Base-by-base conservation (phyloP, 106 monocot genomes). In the Triglochin maritima region DNA sequence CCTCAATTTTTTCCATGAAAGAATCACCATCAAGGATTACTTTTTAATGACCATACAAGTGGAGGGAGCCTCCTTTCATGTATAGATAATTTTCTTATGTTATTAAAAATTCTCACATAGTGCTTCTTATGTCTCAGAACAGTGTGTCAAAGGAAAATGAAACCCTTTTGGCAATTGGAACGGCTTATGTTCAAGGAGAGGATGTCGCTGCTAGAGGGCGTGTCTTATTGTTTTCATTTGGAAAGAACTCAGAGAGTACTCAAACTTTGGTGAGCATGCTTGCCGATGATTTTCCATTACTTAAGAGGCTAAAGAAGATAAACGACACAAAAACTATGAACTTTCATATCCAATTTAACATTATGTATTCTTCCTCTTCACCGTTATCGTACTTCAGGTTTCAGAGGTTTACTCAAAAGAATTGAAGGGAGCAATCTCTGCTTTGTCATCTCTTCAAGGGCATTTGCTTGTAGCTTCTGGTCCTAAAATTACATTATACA, bases 391-490 rank as follows among this genome's bases (percentile, higher is more conserved):
- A n/a, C n/a, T 45, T 9, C 66, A 98, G 96, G 80, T 91, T 57
- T 70, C 78, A 47, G 96, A 88, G 68, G 87, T 98, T 72, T 98
- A 88, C 72, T 91, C 96, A 12, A 98, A 90, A 68, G 96, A 98
- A 67, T 69, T 91, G 46, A 98, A 91, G 67, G 96, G 96, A 15
- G 91, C 96, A 48, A 91, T 98, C 16, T 91, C 96, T 57, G 86
- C 91, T 71, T 58, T 98, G 79, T 91, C 96, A 47, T 81, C 96
- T 77, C 87, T 98, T 78, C 96, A 98, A 76, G 96, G 96, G 65
- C 91, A 91, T 76, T 81, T 98, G 57, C 69, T 98, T 11, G 78
- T 98, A 63, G 96, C 96, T 66, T 91, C 96, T 76, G 96, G 96
- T 12, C 81, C 96, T 44, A 98, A 98, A 76, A 86, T 98, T 47